These are phyloP conservation scores for Bipolaris bicolor DNA, from an alignment of 2,329 filamentous ascomycete species.

Conservation along the genomic window DNA sequence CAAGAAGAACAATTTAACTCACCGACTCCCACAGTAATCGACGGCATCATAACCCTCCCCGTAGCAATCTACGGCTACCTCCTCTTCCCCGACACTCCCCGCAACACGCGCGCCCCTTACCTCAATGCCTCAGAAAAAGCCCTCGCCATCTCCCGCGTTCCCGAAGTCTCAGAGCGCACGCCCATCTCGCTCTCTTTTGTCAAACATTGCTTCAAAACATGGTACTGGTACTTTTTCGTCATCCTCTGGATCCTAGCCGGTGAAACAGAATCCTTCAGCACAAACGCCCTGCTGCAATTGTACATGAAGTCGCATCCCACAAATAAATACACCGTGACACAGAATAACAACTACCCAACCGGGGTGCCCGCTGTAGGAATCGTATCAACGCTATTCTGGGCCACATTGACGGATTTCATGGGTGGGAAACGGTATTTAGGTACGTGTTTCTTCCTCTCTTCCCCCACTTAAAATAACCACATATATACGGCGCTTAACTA, in stretches of 20 bases:
- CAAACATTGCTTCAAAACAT: slow-evolving; percentile 63
- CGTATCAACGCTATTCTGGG: slow-evolving; percentile 69
- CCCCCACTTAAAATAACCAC: slow-evolving; percentile 10
- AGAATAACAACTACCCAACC: slow-evolving; percentile 62
- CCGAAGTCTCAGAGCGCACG: slow-evolving; percentile 51
- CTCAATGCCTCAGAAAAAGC: slow-evolving; percentile 50
- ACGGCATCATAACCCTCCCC: slow-evolving; percentile 63
- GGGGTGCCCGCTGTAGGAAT: slow-evolving; percentile 61
- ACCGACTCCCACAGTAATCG: slow-evolving; percentile 46
- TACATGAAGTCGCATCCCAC: slow-evolving; percentile 58
- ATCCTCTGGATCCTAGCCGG: slow-evolving; percentile 73
- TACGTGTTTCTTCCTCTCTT: slow-evolving; percentile 7
- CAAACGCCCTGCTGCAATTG: slow-evolving; percentile 63
- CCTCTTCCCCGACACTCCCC: slow-evolving; percentile 54
- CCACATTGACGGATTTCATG: slow-evolving; percentile 69
- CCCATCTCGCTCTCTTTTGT: slow-evolving; percentile 59
- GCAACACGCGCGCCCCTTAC: slow-evolving; percentile 52
- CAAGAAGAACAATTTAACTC: slow-evolving; percentile 1
- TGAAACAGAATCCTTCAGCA: slow-evolving; percentile 72
- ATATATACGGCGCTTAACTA: background rate
- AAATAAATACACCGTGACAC: slow-evolving; percentile 54
- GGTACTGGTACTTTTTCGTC: slow-evolving; percentile 71
- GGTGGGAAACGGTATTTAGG: slow-evolving; percentile 68
- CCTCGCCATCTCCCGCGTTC: slow-evolving; percentile 54
- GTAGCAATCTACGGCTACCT: slow-evolving; percentile 62